Evolutionary conservation across 768 basidiomycete genomes (phyloP).

Genomic region (Dentipellis sp.): DNA sequence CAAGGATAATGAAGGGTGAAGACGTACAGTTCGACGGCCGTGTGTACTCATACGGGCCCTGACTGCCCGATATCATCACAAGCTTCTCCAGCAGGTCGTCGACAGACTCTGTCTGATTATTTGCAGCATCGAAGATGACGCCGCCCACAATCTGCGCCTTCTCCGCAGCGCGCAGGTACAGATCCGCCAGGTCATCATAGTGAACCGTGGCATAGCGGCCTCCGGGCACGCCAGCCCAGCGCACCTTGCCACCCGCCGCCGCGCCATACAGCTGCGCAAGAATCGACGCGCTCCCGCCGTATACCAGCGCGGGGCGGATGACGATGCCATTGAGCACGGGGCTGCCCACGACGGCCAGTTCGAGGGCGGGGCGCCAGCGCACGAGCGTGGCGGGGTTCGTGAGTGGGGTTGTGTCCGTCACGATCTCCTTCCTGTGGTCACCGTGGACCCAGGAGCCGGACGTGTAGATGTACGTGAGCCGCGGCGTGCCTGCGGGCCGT

Average conservation of each 20-base stretch:
- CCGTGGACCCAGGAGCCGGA: slow-evolving; percentile 38
- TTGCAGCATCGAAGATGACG: slow-evolving; percentile 31
- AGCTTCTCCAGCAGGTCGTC: slow-evolving; percentile 31
- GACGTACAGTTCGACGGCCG: slow-evolving; percentile 28
- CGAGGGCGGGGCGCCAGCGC: slow-evolving; percentile 25
- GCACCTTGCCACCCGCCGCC: slow-evolving; percentile 23
- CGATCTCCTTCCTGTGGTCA: slow-evolving; percentile 23
- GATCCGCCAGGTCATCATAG: slow-evolving; percentile 36
- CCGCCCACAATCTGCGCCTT: slow-evolving; percentile 27
- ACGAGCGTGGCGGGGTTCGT: slow-evolving; percentile 9
- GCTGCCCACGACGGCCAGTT: slow-evolving; percentile 23
- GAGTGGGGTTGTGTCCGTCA: slow-evolving; percentile 27
- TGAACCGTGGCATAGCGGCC: slow-evolving; percentile 29
- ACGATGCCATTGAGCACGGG: slow-evolving; percentile 32
- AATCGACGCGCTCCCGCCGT: slow-evolving; percentile 32
- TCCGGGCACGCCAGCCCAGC: slow-evolving; percentile 26
- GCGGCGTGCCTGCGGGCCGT: slow-evolving; percentile 24
- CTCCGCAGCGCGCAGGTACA: slow-evolving; percentile 32
- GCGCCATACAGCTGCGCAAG: slow-evolving; percentile 23
- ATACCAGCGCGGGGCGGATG: slow-evolving; percentile 34
- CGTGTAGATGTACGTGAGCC: slow-evolving; percentile 35
- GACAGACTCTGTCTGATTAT: slow-evolving; percentile 30
- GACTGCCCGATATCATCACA: slow-evolving; percentile 28
- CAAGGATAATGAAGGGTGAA: not conserved
- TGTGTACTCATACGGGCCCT: slow-evolving; percentile 25